phyloP scores from a whole-genome alignment of 2,329 filamentous ascomycete genomes.

The Grosmannia serpens region DNA sequence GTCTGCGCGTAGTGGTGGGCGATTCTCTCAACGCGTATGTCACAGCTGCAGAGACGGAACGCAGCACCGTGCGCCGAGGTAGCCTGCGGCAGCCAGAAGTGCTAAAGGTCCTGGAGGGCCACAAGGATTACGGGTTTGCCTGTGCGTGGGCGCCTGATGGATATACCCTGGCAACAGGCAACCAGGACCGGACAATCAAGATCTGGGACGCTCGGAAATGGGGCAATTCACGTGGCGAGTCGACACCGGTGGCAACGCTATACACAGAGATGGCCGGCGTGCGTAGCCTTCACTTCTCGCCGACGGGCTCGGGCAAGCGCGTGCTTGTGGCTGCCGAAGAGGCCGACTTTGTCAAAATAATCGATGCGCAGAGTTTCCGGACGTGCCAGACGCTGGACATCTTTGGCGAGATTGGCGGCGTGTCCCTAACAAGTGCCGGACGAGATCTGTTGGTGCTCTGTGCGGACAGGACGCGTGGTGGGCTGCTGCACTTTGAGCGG shows the following conservation, averaged over 20 bases:
- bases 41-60: slow-evolving; percentile 54
- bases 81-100: slow-evolving; percentile 22
- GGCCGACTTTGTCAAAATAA: slow-evolving; percentile 60
- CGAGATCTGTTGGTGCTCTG: slow-evolving; percentile 58
- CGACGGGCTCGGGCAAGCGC: slow-evolving; percentile 53
- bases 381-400: slow-evolving; percentile 61
- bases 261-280: slow-evolving; percentile 57
- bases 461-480: slow-evolving; percentile 53
- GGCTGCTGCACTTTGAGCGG: slow-evolving; percentile 51
- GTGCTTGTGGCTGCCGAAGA: slow-evolving; percentile 65
- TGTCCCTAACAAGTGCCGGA: slow-evolving; percentile 55
- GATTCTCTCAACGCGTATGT: slow-evolving; percentile 56
- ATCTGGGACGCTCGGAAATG: slow-evolving; percentile 69
- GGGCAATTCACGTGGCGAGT: slow-evolving; percentile 38
- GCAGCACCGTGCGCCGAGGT: not conserved
- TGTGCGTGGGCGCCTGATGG: slow-evolving; percentile 74
- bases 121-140: slow-evolving; percentile 62
- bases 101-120: slow-evolving; percentile 47
- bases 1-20: slow-evolving; percentile 62
- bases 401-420: slow-evolving; percentile 64
- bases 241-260: slow-evolving; percentile 40
- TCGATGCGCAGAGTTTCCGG: slow-evolving; percentile 53
- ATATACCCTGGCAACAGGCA: slow-evolving; percentile 63
- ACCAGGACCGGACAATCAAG: slow-evolving; percentile 61
- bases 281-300: slow-evolving; percentile 60